Percentiles rank a stretch among this genome's conserved stretches.
These are phyloP conservation scores for Chamaecrista fasciculata DNA, from an alignment of 306 rosid species.

Conservation along the genomic window DNA sequence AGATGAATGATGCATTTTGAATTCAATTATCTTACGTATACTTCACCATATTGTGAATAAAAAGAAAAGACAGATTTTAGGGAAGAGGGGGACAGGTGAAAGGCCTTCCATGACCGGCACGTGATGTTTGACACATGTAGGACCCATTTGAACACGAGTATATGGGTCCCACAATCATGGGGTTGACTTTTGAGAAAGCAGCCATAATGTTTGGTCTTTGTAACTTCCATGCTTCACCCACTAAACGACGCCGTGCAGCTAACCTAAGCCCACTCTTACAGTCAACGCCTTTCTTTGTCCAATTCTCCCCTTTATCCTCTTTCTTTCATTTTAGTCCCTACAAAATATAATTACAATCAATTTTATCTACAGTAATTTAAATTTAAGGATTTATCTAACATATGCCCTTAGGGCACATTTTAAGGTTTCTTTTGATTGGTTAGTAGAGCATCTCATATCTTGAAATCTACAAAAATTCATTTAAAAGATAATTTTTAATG, in stretches of 20 bases:
- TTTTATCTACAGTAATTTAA: too few relatives aligned
- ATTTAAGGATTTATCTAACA: too few relatives aligned
- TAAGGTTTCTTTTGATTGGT: too few relatives aligned
- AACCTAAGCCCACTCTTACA: conserved; percentile 35
- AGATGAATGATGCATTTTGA: too few relatives aligned
- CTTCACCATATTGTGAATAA: too few relatives aligned
- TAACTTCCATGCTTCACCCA: background rate
- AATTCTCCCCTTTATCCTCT: background rate
- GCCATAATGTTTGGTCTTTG: background rate
- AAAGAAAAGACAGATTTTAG: background rate
- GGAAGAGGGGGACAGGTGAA: background rate
- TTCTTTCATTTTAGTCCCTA: background rate
- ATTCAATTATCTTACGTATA: too few relatives aligned
- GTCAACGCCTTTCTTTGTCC: conserved; percentile 37
- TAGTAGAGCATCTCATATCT: too few relatives aligned
- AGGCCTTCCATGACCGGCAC: background rate
- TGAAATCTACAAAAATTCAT: too few relatives aligned
- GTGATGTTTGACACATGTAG: background rate
- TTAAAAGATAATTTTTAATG: too few relatives aligned
- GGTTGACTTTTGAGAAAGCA: conserved; percentile 38
- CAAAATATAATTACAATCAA: too few relatives aligned
- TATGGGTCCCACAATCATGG: background rate
- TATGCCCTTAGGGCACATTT: too few relatives aligned
- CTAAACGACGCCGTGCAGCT: conserved; percentile 33
- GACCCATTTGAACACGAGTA: background rate